A percentile compares a stretch with the other conserved stretches of the same genome.
Conservation (phyloP, 2,329 filamentous ascomycete genomes). For the Calonectria crousiana region DNA sequence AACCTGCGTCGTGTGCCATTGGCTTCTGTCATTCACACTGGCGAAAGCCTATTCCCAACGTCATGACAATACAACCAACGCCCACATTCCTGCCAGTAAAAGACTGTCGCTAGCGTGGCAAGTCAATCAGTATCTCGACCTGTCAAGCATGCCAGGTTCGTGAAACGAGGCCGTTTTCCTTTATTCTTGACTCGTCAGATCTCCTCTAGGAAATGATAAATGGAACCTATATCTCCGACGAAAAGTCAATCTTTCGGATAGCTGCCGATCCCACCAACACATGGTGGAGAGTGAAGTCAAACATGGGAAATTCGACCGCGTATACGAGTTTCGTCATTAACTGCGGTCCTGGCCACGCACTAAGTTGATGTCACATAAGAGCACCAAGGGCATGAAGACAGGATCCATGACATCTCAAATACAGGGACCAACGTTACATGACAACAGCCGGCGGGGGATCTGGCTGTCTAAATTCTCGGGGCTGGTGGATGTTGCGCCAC, state of each 20-base stretch:
- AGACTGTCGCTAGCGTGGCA: no score
- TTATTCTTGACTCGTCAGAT: background rate
- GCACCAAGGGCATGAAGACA: background rate
- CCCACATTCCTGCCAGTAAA: background rate
- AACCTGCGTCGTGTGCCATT: background rate
- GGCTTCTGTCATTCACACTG: background rate
- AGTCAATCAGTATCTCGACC: background rate
- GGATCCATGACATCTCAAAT: background rate
- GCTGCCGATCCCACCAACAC: background rate
- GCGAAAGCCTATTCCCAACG: background rate
- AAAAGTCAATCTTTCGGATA: conserved; percentile 14
- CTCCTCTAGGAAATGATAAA: background rate
- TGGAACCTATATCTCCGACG: background rate
- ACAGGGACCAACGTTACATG: conserved; percentile 1
- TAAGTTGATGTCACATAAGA: background rate
- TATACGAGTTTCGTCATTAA: conserved; percentile 1
- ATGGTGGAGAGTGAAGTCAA: background rate
- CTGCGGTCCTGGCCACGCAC: background rate
- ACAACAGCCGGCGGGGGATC: background rate
- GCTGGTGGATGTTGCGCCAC: conserved; percentile 1
- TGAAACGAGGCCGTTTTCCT: background rate
- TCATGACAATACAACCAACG: background rate
- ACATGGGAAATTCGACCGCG: background rate
- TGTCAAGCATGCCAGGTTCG: background rate
- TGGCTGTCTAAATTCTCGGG: conserved; percentile 3